Evolutionary conservation across 176 grass and related monocot species (phyloP), one percentile per base, ranked within the genome.

Genomic region (Aegilops longissima): DNA sequence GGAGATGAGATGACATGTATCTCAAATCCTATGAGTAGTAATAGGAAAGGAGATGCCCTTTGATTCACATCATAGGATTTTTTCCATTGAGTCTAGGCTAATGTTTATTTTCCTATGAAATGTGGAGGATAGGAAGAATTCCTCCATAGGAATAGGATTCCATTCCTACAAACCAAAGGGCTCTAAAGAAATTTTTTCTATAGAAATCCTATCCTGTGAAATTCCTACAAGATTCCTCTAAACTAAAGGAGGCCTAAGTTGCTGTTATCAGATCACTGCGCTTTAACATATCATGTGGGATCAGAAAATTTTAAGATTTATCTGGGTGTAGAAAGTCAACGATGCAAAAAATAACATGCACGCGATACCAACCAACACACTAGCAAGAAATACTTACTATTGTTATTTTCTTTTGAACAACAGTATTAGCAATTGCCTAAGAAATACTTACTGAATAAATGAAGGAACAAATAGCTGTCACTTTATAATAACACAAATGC

Each of bases 251-350:
- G 40, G 40, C 40, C 9, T 42, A 35, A 35, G 66, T 31, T 6
- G 49, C 9, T 12, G 23, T 9, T 54, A 35, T 33, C 36, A 61
- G 5, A 71, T 49, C 14, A 58, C 31, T 73, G 25, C 3, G 3
- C 21, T 61, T 81, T 69, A 76, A 35, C 70, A 81, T 42, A 80
- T 21, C 70, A 87, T 82, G 14, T 29, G 2, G 12, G 12, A 54
- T 66, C 42, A 77, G 73, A 78, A 52, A 54, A 68, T 7, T 29
- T 78, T 44, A n/a, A 25, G 8, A 89, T 85, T 73, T 79, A 21
- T 80, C 24, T 31, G 51, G 56, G 34, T 70, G 67, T 29, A 78
- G 40, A 59, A 35, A 25, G 13, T 13, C 2, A 83, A 67, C 2
- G 5, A 36, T 51, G 64, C 14, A 11, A 49, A 83, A 73, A 11